Base-by-base conservation (phyloP, 2,329 filamentous ascomycete species). In the Talaromyces piceae region DNA sequence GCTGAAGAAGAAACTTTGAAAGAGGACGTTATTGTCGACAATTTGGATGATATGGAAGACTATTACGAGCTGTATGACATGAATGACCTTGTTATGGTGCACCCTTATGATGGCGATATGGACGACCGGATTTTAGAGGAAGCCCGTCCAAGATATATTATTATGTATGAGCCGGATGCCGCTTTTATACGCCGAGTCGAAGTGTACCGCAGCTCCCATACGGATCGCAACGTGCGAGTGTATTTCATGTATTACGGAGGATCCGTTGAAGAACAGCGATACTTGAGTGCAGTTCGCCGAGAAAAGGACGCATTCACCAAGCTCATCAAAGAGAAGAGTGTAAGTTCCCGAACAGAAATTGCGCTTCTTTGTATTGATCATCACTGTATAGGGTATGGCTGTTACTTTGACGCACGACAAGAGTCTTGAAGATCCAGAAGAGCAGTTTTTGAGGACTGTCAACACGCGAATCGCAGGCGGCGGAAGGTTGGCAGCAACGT, bases 121-220 rank as follows among this genome's bases (percentile, higher is more conserved):
- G 93, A 98, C 66, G 93, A 97, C 65, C 88, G 95, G 66, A 79
- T 97, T n/a, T 79, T 98, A 1, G 91, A 98, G 66, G 93, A 98
- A 69, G 78, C 93, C 52, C 90, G 88, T 63, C 93, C 93, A 28
- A 84, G 88, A 54, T 96, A 96, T 68, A 89, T 98, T 53, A 87
- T 98, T 72, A 97, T 98, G 93, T 98, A 96, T 68, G 93, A 97
- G 66, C 91, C 93, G 1, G 90, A 97, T 58, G 83, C 91, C 3
- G 84, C 91, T 3, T 98, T 98, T 67, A 95, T 97, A 62, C 83
- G 93, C 12, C 80, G 91, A 31, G 86, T 98, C 18, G 93, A 98
- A 66, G 91, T 97, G 2, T 98, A 97, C 70, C 84, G 93, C 33
- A 95, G 90, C 48, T 96, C 91, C 8, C 93, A 98, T 70, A 87